Conservation (phyloP, 805 yeast genomes). For the Candida vartiovaarae region DNA sequence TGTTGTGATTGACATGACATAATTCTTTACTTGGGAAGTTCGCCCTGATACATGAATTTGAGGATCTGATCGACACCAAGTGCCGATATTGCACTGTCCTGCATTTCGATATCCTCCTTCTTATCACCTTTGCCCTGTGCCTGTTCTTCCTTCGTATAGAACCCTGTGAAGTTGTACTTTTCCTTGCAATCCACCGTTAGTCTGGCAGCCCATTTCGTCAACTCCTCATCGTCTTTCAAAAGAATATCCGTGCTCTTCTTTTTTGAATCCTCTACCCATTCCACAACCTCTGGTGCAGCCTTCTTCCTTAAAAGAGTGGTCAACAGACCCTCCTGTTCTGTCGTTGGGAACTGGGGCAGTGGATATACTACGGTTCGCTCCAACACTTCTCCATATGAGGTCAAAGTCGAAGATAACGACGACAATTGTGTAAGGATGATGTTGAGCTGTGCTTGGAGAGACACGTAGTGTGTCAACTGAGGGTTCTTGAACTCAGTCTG, state of each 20-base stretch:
- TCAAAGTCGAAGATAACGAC: conserved; percentile 66
- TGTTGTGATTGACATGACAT: neutral
- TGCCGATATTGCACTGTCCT: conserved; percentile 1
- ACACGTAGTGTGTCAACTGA: conserved; percentile 47
- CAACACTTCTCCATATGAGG: conserved; percentile 51
- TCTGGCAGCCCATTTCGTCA: conserved; percentile 62
- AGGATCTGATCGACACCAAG: conserved; percentile 32
- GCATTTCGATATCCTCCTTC: conserved; percentile 7
- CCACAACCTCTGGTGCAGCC: conserved; percentile 82
- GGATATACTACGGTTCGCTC: conserved; percentile 76
- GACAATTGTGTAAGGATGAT: conserved; percentile 77
- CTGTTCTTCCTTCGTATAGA: conserved; percentile 43
- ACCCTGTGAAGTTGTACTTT: conserved; percentile 56
- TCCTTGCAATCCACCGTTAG: conserved; percentile 46
- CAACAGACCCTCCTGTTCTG: conserved; percentile 73
- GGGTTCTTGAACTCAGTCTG: conserved; percentile 45
- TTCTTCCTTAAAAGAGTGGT: conserved; percentile 85
- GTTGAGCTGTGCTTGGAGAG: conserved; percentile 77
- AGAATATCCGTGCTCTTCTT: conserved; percentile 20
- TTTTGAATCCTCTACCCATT: conserved; percentile 60
- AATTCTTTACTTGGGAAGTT: conserved; percentile 8
- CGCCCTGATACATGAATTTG: conserved; percentile 41
- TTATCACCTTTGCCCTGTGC: conserved; percentile 7
- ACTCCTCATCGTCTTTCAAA: conserved; percentile 47
- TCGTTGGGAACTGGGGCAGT: conserved; percentile 74